Percentiles rank a stretch among this genome's conserved stretches.
Evolutionary conservation across 2,329 filamentous ascomycete genomes (phyloP).

Genomic region (Fusarium hostae): DNA sequence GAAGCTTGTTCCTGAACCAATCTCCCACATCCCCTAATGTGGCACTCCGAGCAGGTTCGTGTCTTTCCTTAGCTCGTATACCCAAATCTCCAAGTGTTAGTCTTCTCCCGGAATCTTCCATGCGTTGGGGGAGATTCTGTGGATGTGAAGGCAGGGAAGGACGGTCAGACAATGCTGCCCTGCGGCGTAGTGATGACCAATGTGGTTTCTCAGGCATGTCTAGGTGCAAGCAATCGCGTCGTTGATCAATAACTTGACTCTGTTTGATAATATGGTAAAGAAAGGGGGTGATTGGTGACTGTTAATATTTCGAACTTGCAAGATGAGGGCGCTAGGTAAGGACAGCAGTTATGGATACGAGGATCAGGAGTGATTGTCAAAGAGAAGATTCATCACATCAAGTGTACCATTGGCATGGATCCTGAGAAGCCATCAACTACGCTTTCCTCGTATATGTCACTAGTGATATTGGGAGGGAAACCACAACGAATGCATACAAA

Average conservation of each 20-base stretch:
- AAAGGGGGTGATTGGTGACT: not conserved
- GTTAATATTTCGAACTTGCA: not conserved
- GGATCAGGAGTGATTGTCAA: not conserved
- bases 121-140: not conserved
- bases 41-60: conserved; percentile 11
- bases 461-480: not conserved
- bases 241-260: not conserved
- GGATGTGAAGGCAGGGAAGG: not conserved
- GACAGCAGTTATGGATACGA: not conserved
- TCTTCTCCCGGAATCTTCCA: not conserved
- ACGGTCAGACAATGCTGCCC: not conserved
- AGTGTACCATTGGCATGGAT: not conserved
- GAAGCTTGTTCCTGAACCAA: conserved; percentile 60
- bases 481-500: not conserved
- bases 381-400: not conserved
- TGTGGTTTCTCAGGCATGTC: conserved; percentile 14
- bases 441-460: not conserved
- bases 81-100: conserved; percentile 40
- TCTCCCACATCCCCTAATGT: conserved; percentile 45
- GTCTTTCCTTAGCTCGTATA: conserved; percentile 54
- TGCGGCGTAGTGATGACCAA: conserved; percentile 17
- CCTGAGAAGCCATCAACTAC: not conserved
- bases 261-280: not conserved
- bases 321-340: not conserved
- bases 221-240: not conserved